A percentile compares a stretch with the other conserved stretches of the same genome.
phyloP scores from a whole-genome alignment of 2,329 filamentous ascomycete species.

The Pyricularia grisea region DNA sequence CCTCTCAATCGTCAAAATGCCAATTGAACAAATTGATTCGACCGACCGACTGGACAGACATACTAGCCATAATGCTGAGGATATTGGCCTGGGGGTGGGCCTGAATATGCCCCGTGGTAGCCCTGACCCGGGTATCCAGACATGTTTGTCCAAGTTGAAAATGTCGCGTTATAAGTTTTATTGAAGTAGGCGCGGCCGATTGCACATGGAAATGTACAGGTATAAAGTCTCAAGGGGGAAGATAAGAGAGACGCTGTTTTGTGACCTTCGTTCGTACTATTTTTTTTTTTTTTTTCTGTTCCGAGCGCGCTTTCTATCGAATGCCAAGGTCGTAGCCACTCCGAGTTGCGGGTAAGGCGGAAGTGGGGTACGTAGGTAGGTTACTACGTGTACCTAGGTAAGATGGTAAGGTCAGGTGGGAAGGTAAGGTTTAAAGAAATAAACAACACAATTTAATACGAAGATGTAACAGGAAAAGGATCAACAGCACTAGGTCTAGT shows the following conservation, averaged over 20 bases:
- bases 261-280: background rate
- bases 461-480: background rate
- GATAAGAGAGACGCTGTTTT: background rate
- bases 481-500: background rate
- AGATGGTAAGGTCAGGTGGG: background rate
- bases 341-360: slow-evolving; percentile 1
- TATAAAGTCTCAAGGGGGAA: background rate
- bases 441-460: background rate
- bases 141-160: slow-evolving; percentile 4
- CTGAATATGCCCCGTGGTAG: slow-evolving; percentile 8
- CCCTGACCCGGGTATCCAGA: slow-evolving; percentile 10
- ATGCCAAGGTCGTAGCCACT: background rate
- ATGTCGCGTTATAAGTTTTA: background rate
- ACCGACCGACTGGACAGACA: slow-evolving; percentile 1
- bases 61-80: slow-evolving; percentile 8
- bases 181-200: background rate
- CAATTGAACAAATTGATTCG: background rate
- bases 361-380: background rate
- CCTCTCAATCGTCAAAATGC: background rate
- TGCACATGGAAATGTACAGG: background rate
- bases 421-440: background rate
- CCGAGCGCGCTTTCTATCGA: background rate
- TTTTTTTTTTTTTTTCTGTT: background rate
- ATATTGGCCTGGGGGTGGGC: slow-evolving; percentile 8
- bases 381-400: background rate